Evolutionary conservation across 1,284 basidiomycete genomes (phyloP), one percentile per base, ranked within the genome.

Genomic region (Schizopora paradoxa): DNA sequence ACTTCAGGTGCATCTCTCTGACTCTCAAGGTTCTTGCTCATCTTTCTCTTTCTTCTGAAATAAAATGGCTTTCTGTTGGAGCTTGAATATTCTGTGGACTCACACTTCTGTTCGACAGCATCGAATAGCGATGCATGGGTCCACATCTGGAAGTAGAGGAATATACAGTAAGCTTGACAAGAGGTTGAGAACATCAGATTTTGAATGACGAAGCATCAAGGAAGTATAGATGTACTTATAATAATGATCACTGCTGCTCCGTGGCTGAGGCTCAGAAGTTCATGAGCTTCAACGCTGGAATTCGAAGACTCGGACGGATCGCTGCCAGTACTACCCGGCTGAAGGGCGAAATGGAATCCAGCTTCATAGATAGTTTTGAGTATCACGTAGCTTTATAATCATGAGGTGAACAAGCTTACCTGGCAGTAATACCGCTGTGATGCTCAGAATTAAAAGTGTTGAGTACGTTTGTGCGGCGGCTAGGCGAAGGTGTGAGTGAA

Each of bases 81-180:
- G 33, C 18, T 16, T 19, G 33, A 35, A 22, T 10, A 10, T 16
- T 35, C 10, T 35, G 8, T 3, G 33, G 22, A 22, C 18, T 35
- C 18, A n/a, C 33, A 10, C 18, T 16, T 10, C 33, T 35, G 33
- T 27, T 66, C 56, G 8, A 58, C 47, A 34, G 85, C 82, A 7
- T 74, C 64, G 60, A 89, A 94, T 5, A 93, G 67, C 27, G 73
- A 64, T 36, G 85, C 76, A 65, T 95, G 91, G 0, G 89, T 87
- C 62, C 80, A 90, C 7, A 95, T 79, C 61, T 93, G 90, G 73
- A 95, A 95, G 37, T 84, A 60, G 13, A 94, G 73, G 59, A 89
- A 91, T 18, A 72, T 76, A 2, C 63, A 61, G 62, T 92, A 91
- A 45, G 84, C 81, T 85, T 48, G 10, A 47, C 21, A 16, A 14